Evolutionary conservation across 352 stramenopile genomes (phyloP), one percentile per base, ranked within the genome.

Genomic region (Saprolegnia diclina): DNA sequence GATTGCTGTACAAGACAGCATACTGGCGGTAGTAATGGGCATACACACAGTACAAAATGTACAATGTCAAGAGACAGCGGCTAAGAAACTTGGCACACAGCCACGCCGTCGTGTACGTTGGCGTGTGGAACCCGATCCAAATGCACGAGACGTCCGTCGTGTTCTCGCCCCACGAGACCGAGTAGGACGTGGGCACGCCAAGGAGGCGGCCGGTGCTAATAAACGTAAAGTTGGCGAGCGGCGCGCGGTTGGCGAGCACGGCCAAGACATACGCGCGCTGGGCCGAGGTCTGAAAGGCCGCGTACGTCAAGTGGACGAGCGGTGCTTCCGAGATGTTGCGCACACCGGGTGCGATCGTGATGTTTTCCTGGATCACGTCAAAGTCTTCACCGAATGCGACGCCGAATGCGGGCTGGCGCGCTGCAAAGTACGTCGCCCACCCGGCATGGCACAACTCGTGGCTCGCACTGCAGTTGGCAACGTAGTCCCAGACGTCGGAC

Each of bases 401-500:
- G 13, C 42, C 42, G 42, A n/a, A 48, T 1, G 42, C 42, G 1
- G 42, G 42, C 42, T 48, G 11, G 42, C 18, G 42, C 42, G 11
- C 18, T 14, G 4, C 13, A n/a, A 48, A 48, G 18, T n/a, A 48
- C 13, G 3, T 4, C 13, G 11, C 42, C 42, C 42, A 48, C 42
- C 42, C 42, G 42, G 24, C 52, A 10, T 59, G 24, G 52, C 24
- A 59, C 24, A 59, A 24, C 3, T 59, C 35, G 19, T 26, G 11
- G 35, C 35, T 35, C 35, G 1, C 3, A 16, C 13, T 19, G 52
- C 35, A 40, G 24, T 42, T 59, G 24, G 13, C 11, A 4, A 4
- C 24, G 24, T 59, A 59, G 24, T 59, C 35, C 35, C 35, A 59
- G 35, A 59, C 11, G 11, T 48, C 42, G 13, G 42, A 59, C 52